Evolutionary conservation across 768 basidiomycete species (phyloP).

Genomic region (Exsudoporus frostii): DNA sequence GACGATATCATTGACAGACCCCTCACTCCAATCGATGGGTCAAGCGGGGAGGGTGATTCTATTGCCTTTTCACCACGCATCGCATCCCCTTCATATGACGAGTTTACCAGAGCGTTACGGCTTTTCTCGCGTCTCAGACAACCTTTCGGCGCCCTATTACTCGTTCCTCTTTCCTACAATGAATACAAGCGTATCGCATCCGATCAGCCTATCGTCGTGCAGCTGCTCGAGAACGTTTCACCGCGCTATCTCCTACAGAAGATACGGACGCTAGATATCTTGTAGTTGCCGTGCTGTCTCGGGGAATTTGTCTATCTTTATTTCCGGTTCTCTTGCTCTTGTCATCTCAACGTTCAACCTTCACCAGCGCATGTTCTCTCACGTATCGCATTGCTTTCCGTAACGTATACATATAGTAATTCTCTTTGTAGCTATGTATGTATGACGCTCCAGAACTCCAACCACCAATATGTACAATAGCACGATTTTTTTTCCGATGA

Average conservation of each 20-base stretch:
- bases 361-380: neutral
- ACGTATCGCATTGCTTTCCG: neutral
- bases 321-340: neutral
- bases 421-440: too few relatives aligned
- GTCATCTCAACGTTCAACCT: neutral
- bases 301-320: neutral
- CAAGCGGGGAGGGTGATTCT: neutral
- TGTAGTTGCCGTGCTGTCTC: neutral
- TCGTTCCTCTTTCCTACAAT: neutral
- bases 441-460: too few relatives aligned
- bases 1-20: too few relatives aligned
- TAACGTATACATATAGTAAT: too few relatives aligned
- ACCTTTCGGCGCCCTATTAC: neutral
- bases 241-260: neutral
- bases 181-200: neutral
- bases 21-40: neutral
- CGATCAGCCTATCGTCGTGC: neutral
- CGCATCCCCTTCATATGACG: neutral
- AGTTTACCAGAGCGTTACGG: neutral
- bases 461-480: neutral
- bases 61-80: neutral
- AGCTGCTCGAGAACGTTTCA: neutral
- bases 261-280: neutral
- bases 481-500: too few relatives aligned
- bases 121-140: neutral